Evolutionary conservation across 192 early-diverging fungal species (phyloP), one percentile per base, ranked within the genome.

Genomic region (Rhizoclosmatium sp.): DNA sequence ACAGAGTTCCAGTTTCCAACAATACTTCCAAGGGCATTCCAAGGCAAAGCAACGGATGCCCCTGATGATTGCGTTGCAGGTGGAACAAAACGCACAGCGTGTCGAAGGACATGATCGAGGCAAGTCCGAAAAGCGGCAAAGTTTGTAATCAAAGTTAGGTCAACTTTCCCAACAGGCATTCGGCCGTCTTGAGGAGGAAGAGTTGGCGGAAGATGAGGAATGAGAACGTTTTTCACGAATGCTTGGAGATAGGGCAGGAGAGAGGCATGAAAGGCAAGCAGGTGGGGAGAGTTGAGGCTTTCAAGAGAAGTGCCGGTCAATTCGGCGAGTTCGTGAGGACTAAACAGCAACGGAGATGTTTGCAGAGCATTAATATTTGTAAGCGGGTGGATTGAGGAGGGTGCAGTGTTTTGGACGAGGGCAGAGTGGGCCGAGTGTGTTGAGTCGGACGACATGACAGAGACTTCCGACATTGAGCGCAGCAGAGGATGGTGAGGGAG

Each of bases 401-500:
- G 68, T 45, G 21, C 40, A 69, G 68, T 3, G 14, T 40, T 10
- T 16, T 10, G 31, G 42, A 10, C 46, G 10, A 44, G 10, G 40
- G 68, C 19, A 46, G 70, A 19, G 7, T 47, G 7, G 7, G 58
- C 10, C 45, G 58, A 59, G 47, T 47, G 9, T 9, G 70, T 21
- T 7, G 12, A 14, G 23, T 40, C 31, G 54, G 21, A 31, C n/a
- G 70, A 72, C 14, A 51, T 42, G 2, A 72, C 70, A 51, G 70
- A 72, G 21, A 51, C 70, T 31, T 51, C 47, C 45, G 70, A 72
- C 70, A 72, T 21, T 31, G 54, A 72, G 14, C 70, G 70, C 49
- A 59, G 12, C 4, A 72, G 51, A 16, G 51, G 5, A 7, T 54
- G 5, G 51, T 31, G 31, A 31, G 31, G 31, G 31, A 31, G 31